Conservation (phyloP, 1,284 basidiomycete genomes). For the Exsudoporus floridanus region DNA sequence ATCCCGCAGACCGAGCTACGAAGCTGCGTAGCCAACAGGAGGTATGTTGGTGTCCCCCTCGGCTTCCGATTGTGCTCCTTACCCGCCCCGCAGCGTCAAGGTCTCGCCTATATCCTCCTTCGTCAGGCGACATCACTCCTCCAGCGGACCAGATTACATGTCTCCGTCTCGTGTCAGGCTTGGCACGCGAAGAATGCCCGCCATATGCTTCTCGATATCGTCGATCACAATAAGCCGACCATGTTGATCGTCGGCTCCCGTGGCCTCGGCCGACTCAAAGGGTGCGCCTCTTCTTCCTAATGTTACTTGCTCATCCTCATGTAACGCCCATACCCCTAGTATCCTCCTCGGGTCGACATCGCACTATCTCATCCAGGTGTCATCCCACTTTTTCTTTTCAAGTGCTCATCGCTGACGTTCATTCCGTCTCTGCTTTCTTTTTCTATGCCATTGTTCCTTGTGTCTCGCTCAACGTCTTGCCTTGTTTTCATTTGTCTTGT, state of each 20-base stretch:
- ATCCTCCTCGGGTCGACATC: slow-evolving; percentile 96
- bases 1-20: slow-evolving; percentile 65
- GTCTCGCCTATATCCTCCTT: slow-evolving; percentile 80
- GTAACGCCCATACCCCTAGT: slow-evolving; percentile 40
- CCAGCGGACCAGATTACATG: slow-evolving; percentile 86
- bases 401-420: slow-evolving; percentile 2
- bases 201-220: slow-evolving; percentile 91
- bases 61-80: slow-evolving; percentile 2
- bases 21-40: slow-evolving; percentile 88
- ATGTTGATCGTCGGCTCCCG: slow-evolving; percentile 96
- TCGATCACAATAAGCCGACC: slow-evolving; percentile 87
- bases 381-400: slow-evolving; percentile 12
- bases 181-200: slow-evolving; percentile 94
- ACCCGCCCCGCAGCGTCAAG: slow-evolving; percentile 66
- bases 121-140: slow-evolving; percentile 87
- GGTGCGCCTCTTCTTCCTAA: slow-evolving; percentile 47
- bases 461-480: background rate
- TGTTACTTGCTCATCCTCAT: background rate
- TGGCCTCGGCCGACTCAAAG: slow-evolving; percentile 87
- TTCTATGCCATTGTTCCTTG: background rate
- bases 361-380: slow-evolving; percentile 89
- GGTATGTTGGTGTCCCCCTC: slow-evolving; percentile 43
- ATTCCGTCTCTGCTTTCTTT: background rate
- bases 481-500: background rate
- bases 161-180: slow-evolving; percentile 88